Evolutionary conservation across 192 early-diverging fungal genomes (phyloP), one percentile per base, ranked within the genome.

Genomic region (Borealophlyctis nickersoniae): DNA sequence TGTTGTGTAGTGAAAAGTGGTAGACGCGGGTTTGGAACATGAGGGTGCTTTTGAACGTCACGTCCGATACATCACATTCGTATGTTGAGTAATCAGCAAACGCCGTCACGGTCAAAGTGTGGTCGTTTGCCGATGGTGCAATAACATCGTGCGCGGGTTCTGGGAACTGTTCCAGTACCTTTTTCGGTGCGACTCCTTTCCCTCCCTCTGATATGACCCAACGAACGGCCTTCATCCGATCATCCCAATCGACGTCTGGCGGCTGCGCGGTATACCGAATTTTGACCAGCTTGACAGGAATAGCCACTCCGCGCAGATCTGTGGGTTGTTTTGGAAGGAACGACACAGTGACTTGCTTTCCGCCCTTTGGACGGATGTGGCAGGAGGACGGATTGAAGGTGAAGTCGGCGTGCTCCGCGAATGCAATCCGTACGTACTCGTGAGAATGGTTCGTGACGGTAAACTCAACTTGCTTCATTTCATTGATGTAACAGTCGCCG

Each of bases 11-110:
- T 4, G 57, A 53, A 51, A 85, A 70, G 39, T 60, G 48, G 63
- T 59, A 85, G 0, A 76, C 74, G 24, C 84, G 61, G 16, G 62
- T 79, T 52, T 86, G 83, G 58, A 62, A 85, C 84, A 86, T 86
- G 22, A 83, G 33, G 0, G 84, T 86, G 48, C 65, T 81, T 58
- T 76, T 82, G 71, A 86, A 86, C 14, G 73, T 70, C 33, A 86
- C 77, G 4, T 29, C 33, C 0, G 59, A 61, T 19, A 77, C 59
- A 35, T 79, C 71, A 64, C 80, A 86, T 58, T 83, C 83, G 51
- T 71, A 86, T 2, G 51, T 56, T 3, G 66, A 76, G 58, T 67
- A 86, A 49, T 86, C 84, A 0, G 84, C 74, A 58, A 78, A 72
- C 0, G 76, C 84, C 27, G 67, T 72, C 30, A 79, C 11, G 27